Base-by-base conservation (phyloP, 805 yeast genomes). In the Barnettozyma vustinii region DNA sequence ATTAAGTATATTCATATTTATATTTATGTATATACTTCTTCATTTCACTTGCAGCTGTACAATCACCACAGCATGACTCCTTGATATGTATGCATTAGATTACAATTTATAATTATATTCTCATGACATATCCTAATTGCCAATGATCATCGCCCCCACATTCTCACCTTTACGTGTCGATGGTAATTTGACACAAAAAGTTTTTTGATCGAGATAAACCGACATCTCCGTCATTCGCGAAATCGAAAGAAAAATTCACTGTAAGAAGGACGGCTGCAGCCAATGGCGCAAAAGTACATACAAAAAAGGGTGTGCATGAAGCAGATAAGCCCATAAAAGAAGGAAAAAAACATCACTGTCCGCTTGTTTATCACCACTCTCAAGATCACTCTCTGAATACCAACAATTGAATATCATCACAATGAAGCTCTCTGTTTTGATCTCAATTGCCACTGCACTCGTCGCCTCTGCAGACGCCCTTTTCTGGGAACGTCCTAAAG, bases 361-460 rank as follows among this genome's bases (percentile, higher is more conserved):
- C n/a, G n/a, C n/a, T n/a, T n/a, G n/a, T n/a, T n/a, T n/a, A n/a
- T n/a, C n/a, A n/a, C n/a, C n/a, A n/a, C n/a, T n/a, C n/a, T n/a
- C n/a, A n/a, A n/a, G n/a, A n/a, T n/a, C n/a, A n/a, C 25, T 23
- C 25, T 23, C 8, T 23, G 25, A 23, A 23, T 23, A 8, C 8
- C 25, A 23, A 23, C 8, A 23, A 19, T 18, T 16, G 21, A 36
- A 10, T n/a, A 36, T 4, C 20, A 36, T 3, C 21, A 18, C 39
- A 37, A 54, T 59, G 60, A 59, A 58, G 27, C 44, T 55, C 2
- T 52, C 61, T 3, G 53, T 49, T 35, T 44, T 59, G 26, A 12
- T 49, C 12, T 33, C 59, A 3, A 23, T 57, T 5, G 56, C 60
- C 16, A 23, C 53, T 9, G 53, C 51, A 2, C 33, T 57, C 5